Evolutionary conservation across 306 rosid genomes (phyloP).

Genomic region (Phaseolus lunatus): DNA sequence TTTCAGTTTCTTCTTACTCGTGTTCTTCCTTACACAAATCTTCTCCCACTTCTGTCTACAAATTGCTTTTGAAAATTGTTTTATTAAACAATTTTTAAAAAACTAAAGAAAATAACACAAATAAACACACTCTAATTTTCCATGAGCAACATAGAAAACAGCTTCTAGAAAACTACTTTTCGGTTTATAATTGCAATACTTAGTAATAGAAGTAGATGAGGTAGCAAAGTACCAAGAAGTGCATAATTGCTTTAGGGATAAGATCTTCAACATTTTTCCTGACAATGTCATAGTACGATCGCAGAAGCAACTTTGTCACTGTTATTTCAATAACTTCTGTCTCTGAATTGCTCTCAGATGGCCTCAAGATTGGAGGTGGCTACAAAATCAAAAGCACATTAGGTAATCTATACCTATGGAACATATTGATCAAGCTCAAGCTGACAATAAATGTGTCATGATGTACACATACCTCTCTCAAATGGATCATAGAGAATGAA

Average conservation of each 20-base stretch:
- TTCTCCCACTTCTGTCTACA: neutral
- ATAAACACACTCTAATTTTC: neutral
- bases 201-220: slow-evolving; percentile 38
- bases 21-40: neutral
- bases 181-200: slow-evolving; percentile 27
- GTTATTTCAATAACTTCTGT: slow-evolving; percentile 81
- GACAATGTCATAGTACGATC: slow-evolving; percentile 93
- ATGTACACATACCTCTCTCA: slow-evolving; percentile 76
- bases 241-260: slow-evolving; percentile 96
- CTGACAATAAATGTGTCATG: slow-evolving; percentile 26
- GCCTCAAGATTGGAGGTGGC: slow-evolving; percentile 96
- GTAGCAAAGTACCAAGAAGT: slow-evolving; percentile 80
- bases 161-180: slow-evolving; percentile 1
- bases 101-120: neutral
- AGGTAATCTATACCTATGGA: slow-evolving; percentile 27
- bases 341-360: slow-evolving; percentile 84
- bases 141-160: slow-evolving; percentile 21
- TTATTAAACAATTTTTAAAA: neutral
- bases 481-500: slow-evolving; percentile 73
- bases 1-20: neutral
- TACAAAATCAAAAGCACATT: slow-evolving; percentile 46
- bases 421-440: slow-evolving; percentile 23
- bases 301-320: slow-evolving; percentile 81
- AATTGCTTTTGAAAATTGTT: neutral
- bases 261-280: slow-evolving; percentile 89